These are phyloP conservation scores for Tuctoria greenei DNA, from an alignment of 176 grass and related monocot species.

Conservation along the genomic window DNA sequence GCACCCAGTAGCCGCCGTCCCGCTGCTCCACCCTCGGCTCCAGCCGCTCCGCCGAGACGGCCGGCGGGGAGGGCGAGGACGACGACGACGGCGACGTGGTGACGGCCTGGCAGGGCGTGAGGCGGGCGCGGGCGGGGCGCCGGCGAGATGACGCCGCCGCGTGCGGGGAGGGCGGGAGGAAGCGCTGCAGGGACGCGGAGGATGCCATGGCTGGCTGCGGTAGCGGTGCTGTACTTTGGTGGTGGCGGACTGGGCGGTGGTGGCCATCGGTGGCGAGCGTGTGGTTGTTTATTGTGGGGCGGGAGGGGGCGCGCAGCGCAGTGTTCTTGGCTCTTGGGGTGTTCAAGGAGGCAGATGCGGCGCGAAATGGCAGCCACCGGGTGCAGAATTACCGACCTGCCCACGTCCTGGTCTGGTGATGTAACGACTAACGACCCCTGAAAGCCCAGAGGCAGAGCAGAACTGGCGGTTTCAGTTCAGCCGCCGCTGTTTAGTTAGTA, in stretches of 20 bases:
- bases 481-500: not conserved
- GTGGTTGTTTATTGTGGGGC: conserved; percentile 48
- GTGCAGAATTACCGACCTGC: conserved; percentile 14
- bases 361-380: conserved; percentile 5
- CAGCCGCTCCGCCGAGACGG: conserved; percentile 43
- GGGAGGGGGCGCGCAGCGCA: conserved; percentile 28
- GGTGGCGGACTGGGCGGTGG: conserved; percentile 22
- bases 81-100: conserved; percentile 11
- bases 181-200: conserved; percentile 60
- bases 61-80: not conserved
- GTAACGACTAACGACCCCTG: not conserved
- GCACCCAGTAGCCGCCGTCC: conserved; percentile 66
- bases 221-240: not conserved
- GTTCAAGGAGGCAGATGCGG: conserved; percentile 41
- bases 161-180: conserved; percentile 46
- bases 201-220: conserved; percentile 55
- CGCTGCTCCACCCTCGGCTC: conserved; percentile 72
- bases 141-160: conserved; percentile 2
- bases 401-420: conserved; percentile 7
- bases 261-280: conserved; percentile 50
- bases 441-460: not conserved
- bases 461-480: not conserved
- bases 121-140: not conserved
- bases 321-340: conserved; percentile 47
- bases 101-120: not conserved